Evolutionary conservation across 2,329 filamentous ascomycete genomes (phyloP).

Genomic region (Tolypocladium amazonense): DNA sequence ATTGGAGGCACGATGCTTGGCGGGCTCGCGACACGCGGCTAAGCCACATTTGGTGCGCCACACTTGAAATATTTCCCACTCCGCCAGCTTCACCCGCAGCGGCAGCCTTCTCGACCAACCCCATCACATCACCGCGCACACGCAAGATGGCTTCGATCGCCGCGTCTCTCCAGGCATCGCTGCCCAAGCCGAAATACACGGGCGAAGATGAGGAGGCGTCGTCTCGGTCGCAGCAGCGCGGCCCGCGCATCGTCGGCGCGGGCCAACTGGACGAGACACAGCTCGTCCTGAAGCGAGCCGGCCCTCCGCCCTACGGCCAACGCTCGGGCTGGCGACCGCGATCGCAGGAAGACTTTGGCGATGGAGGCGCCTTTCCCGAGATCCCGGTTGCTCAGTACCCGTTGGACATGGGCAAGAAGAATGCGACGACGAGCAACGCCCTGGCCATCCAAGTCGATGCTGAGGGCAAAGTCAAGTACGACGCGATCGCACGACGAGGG

Average conservation of each 20-base stretch:
- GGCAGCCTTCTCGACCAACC: slow-evolving; percentile 5
- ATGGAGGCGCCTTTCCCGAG: slow-evolving; percentile 93
- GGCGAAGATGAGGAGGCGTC: slow-evolving; percentile 79
- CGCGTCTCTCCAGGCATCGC: slow-evolving; percentile 63
- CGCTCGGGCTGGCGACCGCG: slow-evolving; percentile 86
- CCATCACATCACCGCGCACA: slow-evolving; percentile 10
- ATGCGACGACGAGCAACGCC: slow-evolving; percentile 65
- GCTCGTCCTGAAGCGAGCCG: slow-evolving; percentile 70
- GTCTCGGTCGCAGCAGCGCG: slow-evolving; percentile 59
- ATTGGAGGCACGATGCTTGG: neutral
- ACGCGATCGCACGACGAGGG: slow-evolving; percentile 84
- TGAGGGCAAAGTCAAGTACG: slow-evolving; percentile 91
- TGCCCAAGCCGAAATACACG: slow-evolving; percentile 85
- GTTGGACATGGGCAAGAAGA: slow-evolving; percentile 85
- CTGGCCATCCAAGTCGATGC: slow-evolving; percentile 85
- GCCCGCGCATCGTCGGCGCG: slow-evolving; percentile 71
- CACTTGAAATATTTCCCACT: slow-evolving; percentile 22
- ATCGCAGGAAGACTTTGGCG: slow-evolving; percentile 81
- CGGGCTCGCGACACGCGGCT: slow-evolving; percentile 7
- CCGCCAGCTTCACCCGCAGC: neutral
- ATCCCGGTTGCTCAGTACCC: slow-evolving; percentile 92
- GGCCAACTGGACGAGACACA: slow-evolving; percentile 77
- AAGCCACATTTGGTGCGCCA: slow-evolving; percentile 17
- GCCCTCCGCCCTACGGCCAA: slow-evolving; percentile 80
- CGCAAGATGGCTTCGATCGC: slow-evolving; percentile 52